These are phyloP conservation scores for Viola pubescens DNA, from an alignment of 441 rosid genomes.

Conservation along the genomic window DNA sequence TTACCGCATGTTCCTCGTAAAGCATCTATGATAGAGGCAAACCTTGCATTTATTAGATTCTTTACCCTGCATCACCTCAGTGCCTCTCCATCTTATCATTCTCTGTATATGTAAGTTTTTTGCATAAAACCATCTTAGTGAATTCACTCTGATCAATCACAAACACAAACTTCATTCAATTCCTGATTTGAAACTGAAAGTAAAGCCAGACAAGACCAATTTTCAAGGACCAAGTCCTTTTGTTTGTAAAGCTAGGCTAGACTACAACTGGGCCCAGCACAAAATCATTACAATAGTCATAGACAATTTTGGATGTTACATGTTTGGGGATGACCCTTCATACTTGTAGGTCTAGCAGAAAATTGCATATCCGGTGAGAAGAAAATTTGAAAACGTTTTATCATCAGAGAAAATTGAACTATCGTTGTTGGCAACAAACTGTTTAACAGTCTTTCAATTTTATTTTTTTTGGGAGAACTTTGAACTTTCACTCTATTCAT, in stretches of 20 bases:
- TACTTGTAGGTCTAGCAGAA: background rate
- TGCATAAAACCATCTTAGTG: conserved; percentile 7
- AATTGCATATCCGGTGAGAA: too few relatives aligned
- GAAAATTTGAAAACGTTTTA: background rate
- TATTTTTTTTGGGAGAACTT: too few relatives aligned
- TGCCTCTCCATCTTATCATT: conserved; percentile 39
- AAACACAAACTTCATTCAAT: background rate
- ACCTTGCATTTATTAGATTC: conserved; percentile 49
- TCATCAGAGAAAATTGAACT: background rate
- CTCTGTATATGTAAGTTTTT: conserved; percentile 38
- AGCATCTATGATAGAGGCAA: conserved; percentile 14
- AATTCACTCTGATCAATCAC: background rate
- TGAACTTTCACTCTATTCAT: too few relatives aligned
- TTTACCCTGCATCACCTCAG: conserved; percentile 23
- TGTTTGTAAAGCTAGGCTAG: background rate
- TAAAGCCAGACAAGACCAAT: background rate
- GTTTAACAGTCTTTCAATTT: too few relatives aligned
- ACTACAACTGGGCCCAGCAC: background rate
- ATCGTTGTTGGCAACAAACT: too few relatives aligned
- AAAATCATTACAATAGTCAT: background rate
- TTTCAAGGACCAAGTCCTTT: background rate
- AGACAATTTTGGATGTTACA: background rate
- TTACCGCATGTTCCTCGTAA: background rate
- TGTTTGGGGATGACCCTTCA: background rate
- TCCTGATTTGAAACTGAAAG: background rate